Conservation (phyloP, 1,139 yeast species). For the Williopsis jadinii region DNA sequence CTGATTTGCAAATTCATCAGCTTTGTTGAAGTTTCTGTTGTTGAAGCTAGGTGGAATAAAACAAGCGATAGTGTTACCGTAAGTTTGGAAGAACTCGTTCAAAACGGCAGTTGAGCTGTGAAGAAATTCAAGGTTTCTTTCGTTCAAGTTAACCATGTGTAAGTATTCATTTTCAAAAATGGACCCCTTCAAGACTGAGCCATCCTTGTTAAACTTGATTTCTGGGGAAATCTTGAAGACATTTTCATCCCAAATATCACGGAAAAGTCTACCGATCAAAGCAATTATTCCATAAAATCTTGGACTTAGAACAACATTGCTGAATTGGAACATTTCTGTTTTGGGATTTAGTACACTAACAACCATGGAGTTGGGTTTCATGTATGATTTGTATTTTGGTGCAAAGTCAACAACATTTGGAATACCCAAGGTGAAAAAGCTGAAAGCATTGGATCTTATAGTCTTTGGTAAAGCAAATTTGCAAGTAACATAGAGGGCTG, state of each 20-base stretch:
- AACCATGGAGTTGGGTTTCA: constrained; percentile 5
- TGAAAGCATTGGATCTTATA: constrained; percentile 31
- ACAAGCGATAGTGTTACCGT: constrained; percentile 60
- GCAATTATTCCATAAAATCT: constrained; percentile 88
- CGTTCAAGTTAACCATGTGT: constrained; percentile 32
- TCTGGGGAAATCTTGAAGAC: constrained; percentile 47
- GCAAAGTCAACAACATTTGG: constrained; percentile 31
- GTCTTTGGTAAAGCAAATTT: constrained; percentile 56
- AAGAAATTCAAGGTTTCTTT: constrained; percentile 54
- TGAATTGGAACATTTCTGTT: constrained; percentile 29
- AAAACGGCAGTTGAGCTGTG: constrained; percentile 53
- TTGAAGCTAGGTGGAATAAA: constrained; percentile 36
- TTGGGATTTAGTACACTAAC: constrained; percentile 4
- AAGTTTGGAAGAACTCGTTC: constrained; percentile 47
- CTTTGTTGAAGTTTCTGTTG: constrained; percentile 29
- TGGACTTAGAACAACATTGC: constrained; percentile 81
- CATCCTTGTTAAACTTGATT: constrained; percentile 35
- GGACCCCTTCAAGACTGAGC: constrained; percentile 25
- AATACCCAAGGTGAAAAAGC: constrained; percentile 31
- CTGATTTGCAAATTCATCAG: constrained; percentile 65
- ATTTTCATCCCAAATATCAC: constrained; percentile 70
- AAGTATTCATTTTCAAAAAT: constrained; percentile 22
- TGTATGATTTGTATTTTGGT: constrained; percentile 23
- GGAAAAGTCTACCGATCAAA: constrained; percentile 67
- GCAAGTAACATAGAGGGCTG: constrained; percentile 78